These are phyloP conservation scores for Phytophthora sp. DNA, from an alignment of 352 stramenopile species.

Conservation along the genomic window DNA sequence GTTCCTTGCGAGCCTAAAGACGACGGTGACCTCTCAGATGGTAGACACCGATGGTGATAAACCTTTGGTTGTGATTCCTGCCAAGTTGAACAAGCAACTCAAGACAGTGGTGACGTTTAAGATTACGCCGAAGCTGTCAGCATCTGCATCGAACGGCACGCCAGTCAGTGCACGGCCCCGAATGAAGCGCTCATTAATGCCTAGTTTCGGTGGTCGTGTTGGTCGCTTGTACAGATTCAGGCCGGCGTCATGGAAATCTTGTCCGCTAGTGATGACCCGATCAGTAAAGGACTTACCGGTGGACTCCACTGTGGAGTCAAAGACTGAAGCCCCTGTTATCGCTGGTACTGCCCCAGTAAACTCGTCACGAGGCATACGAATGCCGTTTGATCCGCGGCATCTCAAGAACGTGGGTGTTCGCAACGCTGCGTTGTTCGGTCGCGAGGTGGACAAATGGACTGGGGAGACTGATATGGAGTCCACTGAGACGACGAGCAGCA, in stretches of 20 bases:
- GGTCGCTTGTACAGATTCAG: constrained; percentile 46
- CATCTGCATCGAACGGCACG: constrained; percentile 3
- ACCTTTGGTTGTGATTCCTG: constrained; percentile 19
- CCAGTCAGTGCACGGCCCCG: constrained; percentile 5
- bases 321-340: neutral
- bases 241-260: constrained; percentile 27
- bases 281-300: constrained; percentile 29
- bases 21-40: constrained; percentile 22
- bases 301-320: constrained; percentile 11
- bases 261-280: constrained; percentile 40
- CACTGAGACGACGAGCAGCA: constrained; percentile 44
- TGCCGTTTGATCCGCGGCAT: constrained; percentile 64
- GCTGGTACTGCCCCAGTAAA: constrained; percentile 8
- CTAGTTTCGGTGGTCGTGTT: constrained; percentile 44
- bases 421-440: constrained; percentile 66
- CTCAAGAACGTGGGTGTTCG: constrained; percentile 69
- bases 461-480: constrained; percentile 58
- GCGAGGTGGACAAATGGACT: constrained; percentile 71
- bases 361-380: constrained; percentile 6
- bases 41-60: constrained; percentile 15
- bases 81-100: constrained; percentile 27
- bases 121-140: constrained; percentile 16
- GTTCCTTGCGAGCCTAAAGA: constrained; percentile 72
- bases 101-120: constrained; percentile 50
- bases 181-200: constrained; percentile 36